Percentiles rank a stretch among this genome's conserved stretches.
phyloP scores from a whole-genome alignment of 108 stramenopile species.

The Pseudonitzschia multistriata region DNA sequence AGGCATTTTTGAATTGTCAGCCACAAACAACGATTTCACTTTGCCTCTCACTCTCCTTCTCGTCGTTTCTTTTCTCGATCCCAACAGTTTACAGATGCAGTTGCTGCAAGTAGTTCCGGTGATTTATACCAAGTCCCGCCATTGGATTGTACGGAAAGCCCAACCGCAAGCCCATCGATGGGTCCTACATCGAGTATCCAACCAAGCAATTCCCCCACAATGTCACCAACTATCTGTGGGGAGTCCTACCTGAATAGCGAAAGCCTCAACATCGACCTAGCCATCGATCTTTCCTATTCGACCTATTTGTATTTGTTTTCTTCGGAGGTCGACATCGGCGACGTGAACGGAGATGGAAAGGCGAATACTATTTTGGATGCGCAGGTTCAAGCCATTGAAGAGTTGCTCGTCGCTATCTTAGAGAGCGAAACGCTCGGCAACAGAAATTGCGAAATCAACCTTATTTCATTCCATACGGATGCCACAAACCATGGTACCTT shows the following conservation, averaged over 20 bases:
- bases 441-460: slow-evolving; percentile 28
- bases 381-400: slow-evolving; percentile 19
- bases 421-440: slow-evolving; percentile 17
- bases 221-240: slow-evolving; percentile 16
- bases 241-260: slow-evolving; percentile 15
- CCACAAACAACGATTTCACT: too few relatives aligned
- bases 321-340: slow-evolving; percentile 12
- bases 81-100: too few relatives aligned
- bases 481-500: slow-evolving; percentile 13
- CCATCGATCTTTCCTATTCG: slow-evolving; percentile 30
- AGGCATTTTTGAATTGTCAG: too few relatives aligned
- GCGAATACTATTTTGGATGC: slow-evolving; percentile 39
- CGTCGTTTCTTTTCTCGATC: too few relatives aligned
- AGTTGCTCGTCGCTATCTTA: slow-evolving; percentile 17
- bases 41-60: too few relatives aligned
- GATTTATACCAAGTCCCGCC: too few relatives aligned
- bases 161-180: background rate
- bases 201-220: slow-evolving; percentile 4
- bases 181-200: background rate
- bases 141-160: background rate
- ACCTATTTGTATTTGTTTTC: slow-evolving; percentile 19
- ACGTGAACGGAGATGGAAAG: slow-evolving; percentile 27
- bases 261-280: slow-evolving; percentile 26
- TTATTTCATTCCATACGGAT: slow-evolving; percentile 27
- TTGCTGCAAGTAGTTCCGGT: too few relatives aligned